A percentile compares a stretch with the other conserved stretches of the same genome.
phyloP scores from a whole-genome alignment of 2,329 filamentous ascomycete genomes.

The Diaporthe capsici region DNA sequence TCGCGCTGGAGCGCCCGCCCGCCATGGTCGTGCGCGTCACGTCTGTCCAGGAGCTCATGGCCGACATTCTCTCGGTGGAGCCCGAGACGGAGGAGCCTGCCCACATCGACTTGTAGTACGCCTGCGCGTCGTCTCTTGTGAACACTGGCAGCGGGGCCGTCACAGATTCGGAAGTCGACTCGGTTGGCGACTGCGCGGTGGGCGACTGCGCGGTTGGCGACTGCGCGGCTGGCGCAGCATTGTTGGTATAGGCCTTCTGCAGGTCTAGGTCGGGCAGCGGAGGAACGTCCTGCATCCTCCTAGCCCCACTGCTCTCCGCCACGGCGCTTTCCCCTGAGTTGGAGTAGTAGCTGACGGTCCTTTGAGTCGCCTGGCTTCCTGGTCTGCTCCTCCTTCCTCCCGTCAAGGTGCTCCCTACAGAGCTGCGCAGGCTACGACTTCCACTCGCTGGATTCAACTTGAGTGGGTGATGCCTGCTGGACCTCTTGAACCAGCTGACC shows the following conservation, averaged over 20 bases:
- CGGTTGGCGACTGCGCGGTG: background rate
- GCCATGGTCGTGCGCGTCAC: slow-evolving; percentile 32
- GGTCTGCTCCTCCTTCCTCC: slow-evolving; percentile 5
- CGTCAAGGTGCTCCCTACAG: background rate
- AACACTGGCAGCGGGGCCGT: slow-evolving; percentile 8
- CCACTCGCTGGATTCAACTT: slow-evolving; percentile 27
- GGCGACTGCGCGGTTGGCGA: background rate
- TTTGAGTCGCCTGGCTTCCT: background rate
- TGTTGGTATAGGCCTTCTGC: slow-evolving; percentile 21
- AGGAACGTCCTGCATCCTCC: slow-evolving; percentile 26
- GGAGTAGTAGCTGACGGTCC: slow-evolving; percentile 5
- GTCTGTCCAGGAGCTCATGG: slow-evolving; percentile 34
- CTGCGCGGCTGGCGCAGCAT: background rate
- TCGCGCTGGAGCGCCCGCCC: slow-evolving; percentile 24
- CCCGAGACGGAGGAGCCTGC: background rate
- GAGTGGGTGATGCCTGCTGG: slow-evolving; percentile 36
- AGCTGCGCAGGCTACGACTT: slow-evolving; percentile 12
- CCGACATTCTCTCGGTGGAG: slow-evolving; percentile 24
- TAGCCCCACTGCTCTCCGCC: background rate
- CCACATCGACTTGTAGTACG: slow-evolving; percentile 35
- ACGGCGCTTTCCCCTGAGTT: background rate
- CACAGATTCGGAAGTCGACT: background rate
- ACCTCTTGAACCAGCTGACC: slow-evolving; percentile 37
- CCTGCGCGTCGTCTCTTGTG: slow-evolving; percentile 28
- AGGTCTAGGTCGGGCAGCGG: slow-evolving; percentile 24